Base-by-base conservation (phyloP, 2,329 filamentous ascomycete genomes). In the Beauveria medogensis region DNA sequence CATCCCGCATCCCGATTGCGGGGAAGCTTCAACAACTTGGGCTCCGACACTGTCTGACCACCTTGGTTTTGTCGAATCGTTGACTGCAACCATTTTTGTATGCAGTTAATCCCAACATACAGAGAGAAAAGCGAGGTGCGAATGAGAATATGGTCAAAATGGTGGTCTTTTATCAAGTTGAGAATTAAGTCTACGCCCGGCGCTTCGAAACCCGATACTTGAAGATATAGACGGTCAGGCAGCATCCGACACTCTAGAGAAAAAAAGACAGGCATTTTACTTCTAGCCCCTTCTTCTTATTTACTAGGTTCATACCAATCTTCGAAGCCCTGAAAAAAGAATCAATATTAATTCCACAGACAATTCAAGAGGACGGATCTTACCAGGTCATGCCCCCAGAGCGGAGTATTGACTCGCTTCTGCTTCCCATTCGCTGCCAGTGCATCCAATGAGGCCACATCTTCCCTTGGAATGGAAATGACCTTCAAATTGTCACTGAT, bases 401-500 rank as follows among this genome's bases (percentile, higher is more conserved):
- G 28, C 20, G 53, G 53, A n/a, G 53, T 55, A 16, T 55, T 55
- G 9, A 55, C n/a, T 18, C 53, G 53, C 37, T 55, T 55, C 53
- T 60, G 51, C 51, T 60, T 43, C 12, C 58, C 48, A 60, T 55
- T 43, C 37, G 58, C 53, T n/a, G 57, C 55, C n/a, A 51, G 40
- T 37, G 58, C 47, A 24, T 62, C 55, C 43, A 55, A 46, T 26
- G 56, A 22, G 8, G 52, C 62, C 34, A 66, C 26, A n/a, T 65
- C 64, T 26, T 66, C 64, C 40, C 62, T 40, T 12, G 65, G 55
- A 5, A 67, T 53, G 20, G 51, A 20, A 30, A 67, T 55, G 2
- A 64, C 55, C 26, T 66, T 46, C 20, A 63, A 63, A 50, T 67
- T 67, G 26, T 58, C 58, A 3, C 54, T 55, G 46, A 67, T 66